A percentile compares a stretch with the other conserved stretches of the same genome.
phyloP scores from a whole-genome alignment of 371 early-diverging fungal genomes.

The Zychaea mexicana region DNA sequence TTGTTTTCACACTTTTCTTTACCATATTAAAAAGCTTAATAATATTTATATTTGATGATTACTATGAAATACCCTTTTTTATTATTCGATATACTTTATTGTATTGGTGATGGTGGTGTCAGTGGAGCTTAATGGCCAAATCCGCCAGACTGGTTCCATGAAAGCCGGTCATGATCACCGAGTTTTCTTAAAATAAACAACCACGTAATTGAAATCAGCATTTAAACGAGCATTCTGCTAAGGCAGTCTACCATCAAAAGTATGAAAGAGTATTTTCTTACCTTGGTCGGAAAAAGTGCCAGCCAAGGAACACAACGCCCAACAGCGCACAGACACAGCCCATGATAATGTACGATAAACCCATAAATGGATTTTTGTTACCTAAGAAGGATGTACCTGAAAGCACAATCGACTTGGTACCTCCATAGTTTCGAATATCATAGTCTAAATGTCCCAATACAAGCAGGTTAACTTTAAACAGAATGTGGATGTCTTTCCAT shows the following conservation, averaged over 20 bases:
- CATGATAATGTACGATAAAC: conserved; percentile 90
- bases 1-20: neutral
- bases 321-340: conserved; percentile 87
- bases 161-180: conserved; percentile 95
- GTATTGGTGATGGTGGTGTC: too few species aligned
- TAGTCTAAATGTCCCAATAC: conserved; percentile 59
- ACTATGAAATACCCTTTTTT: neutral
- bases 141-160: conserved; percentile 86
- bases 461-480: too few species aligned
- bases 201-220: neutral
- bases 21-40: neutral
- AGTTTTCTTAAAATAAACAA: conserved; percentile 79
- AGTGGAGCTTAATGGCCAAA: neutral
- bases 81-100: neutral
- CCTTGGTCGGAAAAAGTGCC: conserved; percentile 93
- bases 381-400: conserved; percentile 95
- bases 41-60: neutral
- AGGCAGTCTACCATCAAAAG: too few species aligned
- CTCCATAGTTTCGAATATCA: conserved; percentile 81
- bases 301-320: conserved; percentile 84
- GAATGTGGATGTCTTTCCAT: neutral
- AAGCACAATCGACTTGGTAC: conserved; percentile 92
- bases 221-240: too few species aligned
- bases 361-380: conserved; percentile 95
- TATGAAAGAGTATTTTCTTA: conserved; percentile 25